Evolutionary conservation across 192 early-diverging fungal species (phyloP), one percentile per base, ranked within the genome.

Genomic region (Mortierella claussenii): DNA sequence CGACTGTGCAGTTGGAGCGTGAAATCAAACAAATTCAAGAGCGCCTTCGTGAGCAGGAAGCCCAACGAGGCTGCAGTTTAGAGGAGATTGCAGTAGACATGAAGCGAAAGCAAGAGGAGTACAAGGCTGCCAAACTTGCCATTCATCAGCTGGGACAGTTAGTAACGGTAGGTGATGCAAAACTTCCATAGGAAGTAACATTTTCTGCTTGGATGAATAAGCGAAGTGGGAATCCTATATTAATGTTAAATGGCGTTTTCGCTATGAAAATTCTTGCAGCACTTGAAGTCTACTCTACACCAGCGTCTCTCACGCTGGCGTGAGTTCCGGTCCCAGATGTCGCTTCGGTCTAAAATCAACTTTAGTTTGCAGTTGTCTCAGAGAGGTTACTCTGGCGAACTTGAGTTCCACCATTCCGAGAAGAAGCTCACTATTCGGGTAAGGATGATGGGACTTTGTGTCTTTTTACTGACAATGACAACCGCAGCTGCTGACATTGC

Each of bases 361-460:
- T 99, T 99, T 74, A 61, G 74, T 20, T 83, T 86, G 37, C 83
- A 94, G 49, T 84, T 99, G 60, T 59, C 82, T 11, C 86, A 89
- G 64, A 89, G 98, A 31, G 95, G 94, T 6, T 98, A 94, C 79
- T 82, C 83, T 12, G 97, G 96, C 11, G 83, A 82, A 55, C 80
- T 99, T 18, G 75, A 85, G 27, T 88, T 99, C 59, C 85, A 96
- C 47, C 93, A 97, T 68, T 32, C 78, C 3, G 69, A 82, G 36
- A 71, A 85, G 44, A 84, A 81, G 40, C 82, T 98, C 15, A 66
- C 78, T 13, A 83, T 95, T 15, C 74, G 84, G 56, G 92, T 94
- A 66, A 56, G 60, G 64, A 37, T 7, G 54, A 24, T 28, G 42
- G 37, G 13, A 45, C 3, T 43, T 27, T 24, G 4, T 17, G 49